Base-by-base conservation (phyloP, 2,329 filamentous ascomycete genomes). In the Aspergillus neotritici region DNA sequence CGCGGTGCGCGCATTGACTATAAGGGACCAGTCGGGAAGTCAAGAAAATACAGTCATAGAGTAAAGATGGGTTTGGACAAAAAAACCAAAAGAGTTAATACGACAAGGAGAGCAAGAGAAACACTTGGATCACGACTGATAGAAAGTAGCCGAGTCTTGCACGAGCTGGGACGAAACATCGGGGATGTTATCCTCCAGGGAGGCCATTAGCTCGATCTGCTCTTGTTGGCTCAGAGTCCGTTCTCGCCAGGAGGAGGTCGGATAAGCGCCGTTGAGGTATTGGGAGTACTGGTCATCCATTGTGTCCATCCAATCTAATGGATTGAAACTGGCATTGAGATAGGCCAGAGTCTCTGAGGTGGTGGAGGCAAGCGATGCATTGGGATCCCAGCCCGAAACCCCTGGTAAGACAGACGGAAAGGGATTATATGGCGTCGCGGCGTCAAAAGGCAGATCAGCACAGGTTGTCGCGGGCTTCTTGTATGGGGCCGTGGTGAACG, bases 131-230 rank as follows among this genome's bases (percentile, higher is more conserved):
- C 42, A 66, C 29, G 61, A 59, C 44, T 62, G 67, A 45, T 72
- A 72, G 43, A 67, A 69, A 10, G 65, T 67, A 40, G 65, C 60
- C 25, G 66, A 64, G 42, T 70, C 65, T 40, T 62, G 62, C 17
- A 64, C 58, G 34, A 69, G 53, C 34, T 65, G 61, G 2, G 61
- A 56, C 25, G 69, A 70, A 7, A 72, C 64, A 49, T 71, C 69
- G 3, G 70, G 70, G 37, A 72, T 53, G 72, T 85, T 63, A 7
- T 68, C 57, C 63, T 93, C 86, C 29, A 94, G 75, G 37, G 82
- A 82, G 43, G 83, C 80, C 84, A 94, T 88, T 31, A 94, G 71
- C 69, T 94, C 86, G 50, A 83, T 69, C 65, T 93, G 87, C 65
- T 94, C 87, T 57, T 87, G 79, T 50, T 89, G 84, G 46, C 82